Evolutionary conservation across 139 green algal species (phyloP).

Genomic region (Choricystis sp.): DNA sequence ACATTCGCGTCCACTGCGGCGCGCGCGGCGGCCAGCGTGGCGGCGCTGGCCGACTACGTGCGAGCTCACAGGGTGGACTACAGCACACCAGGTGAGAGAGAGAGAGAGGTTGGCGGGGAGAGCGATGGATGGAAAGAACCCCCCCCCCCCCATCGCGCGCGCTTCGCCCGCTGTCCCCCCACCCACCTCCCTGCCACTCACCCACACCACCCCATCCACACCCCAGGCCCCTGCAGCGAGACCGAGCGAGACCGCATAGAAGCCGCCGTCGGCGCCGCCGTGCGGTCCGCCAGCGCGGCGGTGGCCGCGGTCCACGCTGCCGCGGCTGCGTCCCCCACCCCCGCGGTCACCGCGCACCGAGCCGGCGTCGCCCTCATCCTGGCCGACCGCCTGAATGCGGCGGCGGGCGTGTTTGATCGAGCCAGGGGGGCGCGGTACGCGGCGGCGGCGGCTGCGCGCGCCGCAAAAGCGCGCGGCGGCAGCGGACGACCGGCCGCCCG

Average conservation of each 20-base stretch:
- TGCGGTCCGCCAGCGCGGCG: neutral
- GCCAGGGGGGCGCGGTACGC: neutral
- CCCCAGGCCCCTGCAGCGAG: neutral
- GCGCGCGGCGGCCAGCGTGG: too few relatives aligned
- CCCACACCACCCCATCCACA: neutral
- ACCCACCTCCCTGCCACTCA: neutral
- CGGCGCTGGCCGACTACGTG: too few relatives aligned
- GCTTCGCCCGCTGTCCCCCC: too few relatives aligned
- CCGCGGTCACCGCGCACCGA: slow-evolving; percentile 1
- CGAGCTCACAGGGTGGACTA: too few relatives aligned
- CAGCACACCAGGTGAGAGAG: too few relatives aligned
- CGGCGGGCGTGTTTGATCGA: neutral
- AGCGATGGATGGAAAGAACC: too few relatives aligned
- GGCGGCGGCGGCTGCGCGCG: neutral
- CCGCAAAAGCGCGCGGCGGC: neutral
- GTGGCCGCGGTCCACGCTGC: neutral
- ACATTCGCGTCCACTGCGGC: too few relatives aligned
- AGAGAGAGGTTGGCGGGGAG: too few relatives aligned
- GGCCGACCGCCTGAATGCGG: neutral
- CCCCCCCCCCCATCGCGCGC: too few relatives aligned
- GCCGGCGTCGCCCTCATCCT: neutral
- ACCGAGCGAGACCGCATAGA: neutral
- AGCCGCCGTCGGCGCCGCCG: neutral
- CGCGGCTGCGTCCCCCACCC: neutral
- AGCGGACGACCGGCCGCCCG: neutral